Conservation (phyloP, 441 rosid species). For the Gossypium davidsonii region DNA sequence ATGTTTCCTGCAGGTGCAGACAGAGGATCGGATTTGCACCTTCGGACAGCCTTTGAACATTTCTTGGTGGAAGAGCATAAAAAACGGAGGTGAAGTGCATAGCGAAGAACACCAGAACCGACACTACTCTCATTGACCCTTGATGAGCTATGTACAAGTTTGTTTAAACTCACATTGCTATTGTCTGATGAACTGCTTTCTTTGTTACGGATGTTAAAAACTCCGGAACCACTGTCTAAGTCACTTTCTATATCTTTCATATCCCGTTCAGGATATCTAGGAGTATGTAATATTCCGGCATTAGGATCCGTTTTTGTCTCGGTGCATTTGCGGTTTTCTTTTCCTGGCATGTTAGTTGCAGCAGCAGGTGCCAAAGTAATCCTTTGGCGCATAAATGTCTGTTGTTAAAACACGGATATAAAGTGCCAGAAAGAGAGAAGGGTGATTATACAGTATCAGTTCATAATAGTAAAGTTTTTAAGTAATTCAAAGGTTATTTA, state of each 20-base stretch:
- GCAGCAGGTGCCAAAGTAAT: slow-evolving; percentile 35
- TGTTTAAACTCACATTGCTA: slow-evolving; percentile 1
- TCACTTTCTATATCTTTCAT: slow-evolving; percentile 16
- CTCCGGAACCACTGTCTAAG: slow-evolving; percentile 3
- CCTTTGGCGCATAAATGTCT: slow-evolving; percentile 57
- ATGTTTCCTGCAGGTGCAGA: slow-evolving; percentile 26
- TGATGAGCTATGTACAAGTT: slow-evolving; percentile 31
- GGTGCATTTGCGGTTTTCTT: slow-evolving; percentile 18
- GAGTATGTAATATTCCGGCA: slow-evolving; percentile 11
- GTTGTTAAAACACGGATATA: slow-evolving; percentile 8
- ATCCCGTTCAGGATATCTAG: slow-evolving; percentile 10
- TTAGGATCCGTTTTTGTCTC: slow-evolving; percentile 15
- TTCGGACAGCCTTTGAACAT: slow-evolving; percentile 30
- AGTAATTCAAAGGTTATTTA: not conserved
- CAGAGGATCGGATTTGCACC: slow-evolving; percentile 45
- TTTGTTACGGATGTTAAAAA: slow-evolving; percentile 6
- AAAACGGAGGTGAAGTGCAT: slow-evolving; percentile 60
- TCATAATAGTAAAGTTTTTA: not conserved
- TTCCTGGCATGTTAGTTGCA: slow-evolving; percentile 14
- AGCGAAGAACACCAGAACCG: slow-evolving; percentile 46
- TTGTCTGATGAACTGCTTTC: slow-evolving; percentile 20
- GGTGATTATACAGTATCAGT: slow-evolving; percentile 8
- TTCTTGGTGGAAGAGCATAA: slow-evolving; percentile 37
- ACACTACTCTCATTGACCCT: slow-evolving; percentile 30
- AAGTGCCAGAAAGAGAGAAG: not conserved